phyloP scores from a whole-genome alignment of 352 stramenopile species.

The Globisporangium middletonii region DNA sequence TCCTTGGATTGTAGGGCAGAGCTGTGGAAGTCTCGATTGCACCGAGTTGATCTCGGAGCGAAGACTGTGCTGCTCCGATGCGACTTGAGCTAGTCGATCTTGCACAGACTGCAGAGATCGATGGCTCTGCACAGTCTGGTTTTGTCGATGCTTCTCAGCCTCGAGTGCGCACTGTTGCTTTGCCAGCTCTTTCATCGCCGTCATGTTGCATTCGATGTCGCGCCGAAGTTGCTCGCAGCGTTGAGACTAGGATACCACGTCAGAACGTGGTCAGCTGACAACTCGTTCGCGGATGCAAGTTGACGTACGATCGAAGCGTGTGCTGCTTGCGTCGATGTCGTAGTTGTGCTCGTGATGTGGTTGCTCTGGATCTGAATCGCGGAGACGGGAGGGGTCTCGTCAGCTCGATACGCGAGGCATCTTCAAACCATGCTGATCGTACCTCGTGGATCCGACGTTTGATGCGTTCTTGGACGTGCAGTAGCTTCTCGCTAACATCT shows the following conservation, averaged over 20 bases:
- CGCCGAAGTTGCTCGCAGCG: neutral
- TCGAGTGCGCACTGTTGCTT: neutral
- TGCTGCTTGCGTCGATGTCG: neutral
- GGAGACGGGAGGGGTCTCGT: neutral
- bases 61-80: neutral
- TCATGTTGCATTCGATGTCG: neutral
- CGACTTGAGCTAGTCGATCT: neutral
- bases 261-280: no score
- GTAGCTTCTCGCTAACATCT: neutral
- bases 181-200: neutral
- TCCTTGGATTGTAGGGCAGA: neutral
- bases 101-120: neutral
- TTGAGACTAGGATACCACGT: neutral
- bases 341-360: neutral
- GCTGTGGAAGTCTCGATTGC: neutral
- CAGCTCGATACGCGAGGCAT: neutral
- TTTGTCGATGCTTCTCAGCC: neutral
- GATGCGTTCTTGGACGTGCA: neutral
- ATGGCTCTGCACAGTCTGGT: neutral
- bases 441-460: neutral
- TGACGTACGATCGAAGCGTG: neutral
- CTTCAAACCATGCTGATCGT: neutral
- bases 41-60: neutral
- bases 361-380: neutral
- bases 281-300: no score